These are phyloP conservation scores for Penicillium goetzii DNA, from an alignment of 495 filamentous ascomycete species.

Conservation along the genomic window DNA sequence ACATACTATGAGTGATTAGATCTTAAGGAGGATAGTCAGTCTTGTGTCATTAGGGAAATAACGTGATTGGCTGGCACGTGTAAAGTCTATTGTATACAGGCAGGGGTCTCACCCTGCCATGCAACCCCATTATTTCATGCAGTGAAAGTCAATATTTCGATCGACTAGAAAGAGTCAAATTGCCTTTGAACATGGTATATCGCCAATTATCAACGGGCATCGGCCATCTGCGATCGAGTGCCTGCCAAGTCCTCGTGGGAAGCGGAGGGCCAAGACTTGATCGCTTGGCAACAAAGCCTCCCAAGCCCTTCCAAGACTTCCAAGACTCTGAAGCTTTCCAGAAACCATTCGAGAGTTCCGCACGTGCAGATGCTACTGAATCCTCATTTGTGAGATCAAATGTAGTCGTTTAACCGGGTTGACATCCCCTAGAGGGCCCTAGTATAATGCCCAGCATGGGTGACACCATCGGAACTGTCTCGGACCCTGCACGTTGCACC, in stretches of 20 bases:
- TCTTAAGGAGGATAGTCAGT: too few relatives aligned
- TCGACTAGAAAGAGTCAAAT: too few relatives aligned
- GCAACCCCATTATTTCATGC: too few relatives aligned
- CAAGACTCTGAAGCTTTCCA: conserved; percentile 22
- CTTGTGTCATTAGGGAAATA: too few relatives aligned
- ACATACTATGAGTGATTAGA: too few relatives aligned
- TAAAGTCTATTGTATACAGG: too few relatives aligned
- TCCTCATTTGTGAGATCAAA: conserved; percentile 9
- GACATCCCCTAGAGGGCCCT: background rate
- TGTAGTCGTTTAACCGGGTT: background rate
- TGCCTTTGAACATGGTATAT: background rate
- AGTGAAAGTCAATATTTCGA: too few relatives aligned
- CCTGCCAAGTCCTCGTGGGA: background rate
- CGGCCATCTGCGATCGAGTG: background rate
- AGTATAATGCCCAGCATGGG: conserved; percentile 8
- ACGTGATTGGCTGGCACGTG: too few relatives aligned
- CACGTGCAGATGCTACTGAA: conserved; percentile 19
- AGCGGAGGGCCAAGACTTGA: conserved; percentile 5
- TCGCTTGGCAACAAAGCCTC: conserved; percentile 6
- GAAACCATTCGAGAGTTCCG: background rate
- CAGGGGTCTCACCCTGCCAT: too few relatives aligned
- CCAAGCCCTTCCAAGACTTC: conserved; percentile 3
- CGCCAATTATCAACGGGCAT: background rate
- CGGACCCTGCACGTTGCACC: background rate
- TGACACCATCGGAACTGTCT: background rate